These are phyloP conservation scores for Boletellus deceptivus DNA, from an alignment of 1,284 basidiomycete genomes.

Conservation along the genomic window DNA sequence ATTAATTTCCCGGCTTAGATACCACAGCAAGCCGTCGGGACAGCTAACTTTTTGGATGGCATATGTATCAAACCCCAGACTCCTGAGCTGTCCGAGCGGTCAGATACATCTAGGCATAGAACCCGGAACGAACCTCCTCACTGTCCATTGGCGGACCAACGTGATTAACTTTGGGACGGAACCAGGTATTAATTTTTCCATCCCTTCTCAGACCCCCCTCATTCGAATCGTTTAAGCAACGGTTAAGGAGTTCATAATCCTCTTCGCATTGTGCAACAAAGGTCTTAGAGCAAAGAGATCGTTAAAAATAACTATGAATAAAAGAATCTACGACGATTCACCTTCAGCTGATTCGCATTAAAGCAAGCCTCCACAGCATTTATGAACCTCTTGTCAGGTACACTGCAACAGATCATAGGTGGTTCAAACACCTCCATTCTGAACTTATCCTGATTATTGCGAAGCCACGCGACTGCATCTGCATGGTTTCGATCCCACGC, in stretches of 20 bases:
- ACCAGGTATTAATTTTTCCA: slow-evolving; percentile 66
- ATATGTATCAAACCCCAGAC: slow-evolving; percentile 78
- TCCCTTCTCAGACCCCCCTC: slow-evolving; percentile 51
- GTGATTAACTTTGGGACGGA: slow-evolving; percentile 41
- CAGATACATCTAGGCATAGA: slow-evolving; percentile 2
- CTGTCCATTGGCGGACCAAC: slow-evolving; percentile 49
- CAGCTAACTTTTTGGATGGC: slow-evolving; percentile 76
- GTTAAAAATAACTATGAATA: neutral
- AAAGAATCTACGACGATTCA: slow-evolving; percentile 30
- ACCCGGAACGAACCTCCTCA: slow-evolving; percentile 49
- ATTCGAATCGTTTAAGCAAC: slow-evolving; percentile 59
- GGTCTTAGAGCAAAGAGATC: slow-evolving; percentile 47
- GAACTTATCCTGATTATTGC: slow-evolving; percentile 67
- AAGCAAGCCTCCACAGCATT: slow-evolving; percentile 80
- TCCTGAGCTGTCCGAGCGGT: slow-evolving; percentile 47
- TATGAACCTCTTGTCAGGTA: slow-evolving; percentile 64
- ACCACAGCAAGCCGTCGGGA: slow-evolving; percentile 65
- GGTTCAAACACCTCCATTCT: slow-evolving; percentile 86
- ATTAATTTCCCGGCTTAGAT: slow-evolving; percentile 55
- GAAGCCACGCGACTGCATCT: slow-evolving; percentile 76
- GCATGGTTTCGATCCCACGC: slow-evolving; percentile 58
- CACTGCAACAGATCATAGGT: slow-evolving; percentile 67
- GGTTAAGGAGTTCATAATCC: slow-evolving; percentile 75
- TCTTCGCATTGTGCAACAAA: slow-evolving; percentile 85
- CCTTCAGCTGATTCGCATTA: slow-evolving; percentile 58